Evolutionary conservation across 176 grass and related monocot genomes (phyloP).

Genomic region (Bothriochloa decipiens): DNA sequence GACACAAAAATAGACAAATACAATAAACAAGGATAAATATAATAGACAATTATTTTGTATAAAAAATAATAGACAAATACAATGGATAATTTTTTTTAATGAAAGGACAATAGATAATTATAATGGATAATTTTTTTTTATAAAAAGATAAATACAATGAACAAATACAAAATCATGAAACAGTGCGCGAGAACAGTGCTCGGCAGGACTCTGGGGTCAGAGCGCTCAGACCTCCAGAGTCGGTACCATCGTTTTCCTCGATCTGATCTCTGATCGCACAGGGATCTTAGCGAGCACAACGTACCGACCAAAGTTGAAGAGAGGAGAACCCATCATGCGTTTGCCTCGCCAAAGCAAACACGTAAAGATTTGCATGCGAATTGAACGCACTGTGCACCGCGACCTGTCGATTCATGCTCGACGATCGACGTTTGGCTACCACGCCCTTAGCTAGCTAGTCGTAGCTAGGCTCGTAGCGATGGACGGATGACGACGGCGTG

Average conservation of each 20-base stretch:
- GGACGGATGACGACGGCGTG: neutral
- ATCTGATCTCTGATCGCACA: slow-evolving; percentile 7
- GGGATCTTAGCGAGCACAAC: neutral
- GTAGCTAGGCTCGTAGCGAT: neutral
- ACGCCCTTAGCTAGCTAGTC: neutral
- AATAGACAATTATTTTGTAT: too few species aligned
- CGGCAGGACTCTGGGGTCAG: too few species aligned
- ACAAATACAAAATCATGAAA: too few species aligned
- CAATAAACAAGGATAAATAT: too few species aligned
- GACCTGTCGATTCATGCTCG: neutral
- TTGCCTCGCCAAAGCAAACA: slow-evolving; percentile 4
- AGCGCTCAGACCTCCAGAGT: too few species aligned
- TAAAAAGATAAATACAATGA: too few species aligned
- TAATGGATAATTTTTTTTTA: too few species aligned
- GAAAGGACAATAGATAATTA: too few species aligned
- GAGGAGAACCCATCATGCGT: neutral
- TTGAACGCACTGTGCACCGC: neutral
- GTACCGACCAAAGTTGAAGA: neutral
- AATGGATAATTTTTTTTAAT: too few species aligned
- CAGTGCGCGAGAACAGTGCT: too few species aligned
- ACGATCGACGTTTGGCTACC: neutral
- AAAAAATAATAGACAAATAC: too few species aligned
- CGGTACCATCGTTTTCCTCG: neutral
- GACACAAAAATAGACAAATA: too few species aligned
- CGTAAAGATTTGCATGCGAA: slow-evolving; percentile 10